Conservation (phyloP, 2,329 filamentous ascomycete genomes). For the Cytospora mali region DNA sequence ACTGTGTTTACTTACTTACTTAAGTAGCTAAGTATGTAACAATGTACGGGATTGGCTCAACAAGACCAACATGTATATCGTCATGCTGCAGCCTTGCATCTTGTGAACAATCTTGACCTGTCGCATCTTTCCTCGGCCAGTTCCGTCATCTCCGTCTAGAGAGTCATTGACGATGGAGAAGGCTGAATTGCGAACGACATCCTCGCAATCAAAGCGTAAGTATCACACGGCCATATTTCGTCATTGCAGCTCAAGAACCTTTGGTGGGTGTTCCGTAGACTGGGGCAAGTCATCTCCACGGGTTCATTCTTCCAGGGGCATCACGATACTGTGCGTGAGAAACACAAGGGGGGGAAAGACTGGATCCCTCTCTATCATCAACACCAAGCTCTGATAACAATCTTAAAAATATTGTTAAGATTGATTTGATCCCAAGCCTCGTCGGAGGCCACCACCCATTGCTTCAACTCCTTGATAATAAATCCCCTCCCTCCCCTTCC, state of each 20-base stretch:
- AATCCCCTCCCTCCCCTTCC: conserved; percentile 12
- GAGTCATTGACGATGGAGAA: conserved; percentile 1
- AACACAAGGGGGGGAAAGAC: not conserved
- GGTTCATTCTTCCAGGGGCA: not conserved
- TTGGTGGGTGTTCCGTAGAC: not conserved
- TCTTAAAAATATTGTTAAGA: not conserved
- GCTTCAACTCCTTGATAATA: not conserved
- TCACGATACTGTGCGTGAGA: not conserved
- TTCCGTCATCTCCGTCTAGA: not conserved
- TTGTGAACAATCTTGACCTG: not conserved
- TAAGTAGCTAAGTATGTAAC: not conserved
- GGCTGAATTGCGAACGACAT: not conserved
- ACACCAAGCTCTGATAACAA: not conserved
- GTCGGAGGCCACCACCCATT: not conserved
- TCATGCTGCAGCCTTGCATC: conserved; percentile 1
- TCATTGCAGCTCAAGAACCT: not conserved
- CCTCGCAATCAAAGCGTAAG: not conserved
- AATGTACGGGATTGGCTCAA: not conserved
- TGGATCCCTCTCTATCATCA: not conserved
- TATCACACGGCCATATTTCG: not conserved
- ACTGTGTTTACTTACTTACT: not conserved
- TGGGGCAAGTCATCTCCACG: not conserved
- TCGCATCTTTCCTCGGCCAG: not conserved
- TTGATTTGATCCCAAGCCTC: not conserved
- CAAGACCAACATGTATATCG: not conserved